phyloP scores from a whole-genome alignment of 2,329 filamentous ascomycete genomes.

The Colletotrichum lini region DNA sequence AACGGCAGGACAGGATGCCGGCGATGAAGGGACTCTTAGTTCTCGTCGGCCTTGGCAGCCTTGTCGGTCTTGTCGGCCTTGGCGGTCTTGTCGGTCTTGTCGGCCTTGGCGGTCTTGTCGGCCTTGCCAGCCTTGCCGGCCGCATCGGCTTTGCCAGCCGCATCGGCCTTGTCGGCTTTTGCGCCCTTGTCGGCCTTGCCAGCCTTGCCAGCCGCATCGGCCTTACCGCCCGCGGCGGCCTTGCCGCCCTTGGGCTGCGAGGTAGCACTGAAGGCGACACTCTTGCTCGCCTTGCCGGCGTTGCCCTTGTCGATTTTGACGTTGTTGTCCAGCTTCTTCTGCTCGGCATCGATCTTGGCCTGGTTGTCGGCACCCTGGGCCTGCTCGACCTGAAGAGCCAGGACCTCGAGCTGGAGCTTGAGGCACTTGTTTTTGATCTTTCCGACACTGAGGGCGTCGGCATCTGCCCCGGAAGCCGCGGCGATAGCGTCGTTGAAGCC shows the following conservation, averaged over 20 bases:
- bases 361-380: constrained; percentile 63
- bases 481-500: constrained; percentile 69
- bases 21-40: not conserved
- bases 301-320: constrained; percentile 56
- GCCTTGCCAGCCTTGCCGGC: too few relatives aligned
- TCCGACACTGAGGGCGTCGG: constrained; percentile 64
- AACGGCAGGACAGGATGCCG: not conserved
- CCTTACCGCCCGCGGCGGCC: not conserved
- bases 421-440: constrained; percentile 75
- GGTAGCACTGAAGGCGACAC: constrained; percentile 54
- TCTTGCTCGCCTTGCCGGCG: constrained; percentile 54
- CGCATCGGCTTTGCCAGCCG: too few relatives aligned
- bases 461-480: constrained; percentile 58
- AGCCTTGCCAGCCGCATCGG: too few relatives aligned
- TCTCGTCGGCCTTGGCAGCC: too few relatives aligned
- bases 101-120: not conserved
- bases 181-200: too few relatives aligned
- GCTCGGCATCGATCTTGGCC: constrained; percentile 61
- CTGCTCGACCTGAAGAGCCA: constrained; percentile 65
- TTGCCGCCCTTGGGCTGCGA: constrained; percentile 17
- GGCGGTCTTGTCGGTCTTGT: not conserved
- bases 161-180: too few relatives aligned
- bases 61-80: not conserved
- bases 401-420: constrained; percentile 68
- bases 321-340: constrained; percentile 68